A percentile compares a stretch with the other conserved stretches of the same genome.
phyloP scores from a whole-genome alignment of 2,329 filamentous ascomycete genomes.

The Botrytis elliptica region DNA sequence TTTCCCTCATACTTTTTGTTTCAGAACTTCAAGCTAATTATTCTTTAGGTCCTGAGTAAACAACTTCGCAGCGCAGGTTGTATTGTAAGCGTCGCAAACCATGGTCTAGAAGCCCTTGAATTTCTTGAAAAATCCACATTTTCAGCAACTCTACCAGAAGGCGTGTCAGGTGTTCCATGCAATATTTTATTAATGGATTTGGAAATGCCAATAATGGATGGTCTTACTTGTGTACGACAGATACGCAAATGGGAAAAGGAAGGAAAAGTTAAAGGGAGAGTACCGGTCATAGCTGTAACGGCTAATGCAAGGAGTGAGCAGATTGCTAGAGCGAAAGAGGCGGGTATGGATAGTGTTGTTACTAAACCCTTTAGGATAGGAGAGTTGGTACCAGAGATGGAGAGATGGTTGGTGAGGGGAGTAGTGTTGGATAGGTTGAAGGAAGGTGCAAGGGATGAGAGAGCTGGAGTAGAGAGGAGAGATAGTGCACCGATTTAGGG shows the following conservation, averaged over 20 bases:
- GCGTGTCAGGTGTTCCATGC: conserved; percentile 42
- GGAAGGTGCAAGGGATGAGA: conserved; percentile 6
- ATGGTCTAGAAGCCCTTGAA: conserved; percentile 56
- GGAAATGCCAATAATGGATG: conserved; percentile 73
- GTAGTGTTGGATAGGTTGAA: not conserved
- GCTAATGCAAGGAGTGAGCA: conserved; percentile 36
- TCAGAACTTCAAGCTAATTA: not conserved
- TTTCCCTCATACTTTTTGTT: not conserved
- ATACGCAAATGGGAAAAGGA: conserved; percentile 58
- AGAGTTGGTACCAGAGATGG: conserved; percentile 60
- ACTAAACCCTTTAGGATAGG: conserved; percentile 70
- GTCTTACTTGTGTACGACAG: conserved; percentile 61
- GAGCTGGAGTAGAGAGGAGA: conserved; percentile 7
- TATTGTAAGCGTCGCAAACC: conserved; percentile 50
- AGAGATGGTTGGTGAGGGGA: conserved; percentile 29
- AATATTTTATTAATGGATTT: conserved; percentile 71
- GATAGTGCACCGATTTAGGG: conserved; percentile 12
- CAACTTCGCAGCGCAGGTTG: conserved; percentile 48
- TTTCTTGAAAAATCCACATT: conserved; percentile 28
- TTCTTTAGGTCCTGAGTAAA: conserved; percentile 51
- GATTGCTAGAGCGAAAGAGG: conserved; percentile 30
- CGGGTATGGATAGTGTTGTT: conserved; percentile 57
- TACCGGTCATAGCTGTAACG: conserved; percentile 39
- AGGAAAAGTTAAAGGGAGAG: conserved; percentile 50
- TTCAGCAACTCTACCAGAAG: conserved; percentile 28